phyloP scores from a whole-genome alignment of 1,284 basidiomycete genomes.

The Pascua sp. region DNA sequence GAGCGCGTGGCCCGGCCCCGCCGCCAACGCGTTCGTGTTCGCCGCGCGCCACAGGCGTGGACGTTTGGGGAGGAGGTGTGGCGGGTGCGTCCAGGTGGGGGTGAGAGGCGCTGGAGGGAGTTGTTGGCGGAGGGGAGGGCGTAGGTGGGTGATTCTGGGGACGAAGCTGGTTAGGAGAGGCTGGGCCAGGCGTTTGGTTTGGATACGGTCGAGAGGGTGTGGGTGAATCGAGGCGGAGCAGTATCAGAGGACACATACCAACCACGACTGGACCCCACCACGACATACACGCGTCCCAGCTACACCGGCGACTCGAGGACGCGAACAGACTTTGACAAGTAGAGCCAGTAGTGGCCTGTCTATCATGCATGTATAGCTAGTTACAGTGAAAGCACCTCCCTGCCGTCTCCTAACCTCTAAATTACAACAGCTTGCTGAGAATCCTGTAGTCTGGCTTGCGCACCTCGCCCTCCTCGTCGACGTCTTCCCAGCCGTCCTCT shows the following conservation, averaged over 20 bases:
- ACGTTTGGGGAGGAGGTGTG: constrained; percentile 12
- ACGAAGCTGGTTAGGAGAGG: no score
- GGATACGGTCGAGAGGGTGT: no score
- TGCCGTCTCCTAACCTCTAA: not conserved
- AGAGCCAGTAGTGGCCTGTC: not conserved
- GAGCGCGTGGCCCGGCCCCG: not conserved
- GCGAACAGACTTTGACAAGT: not conserved
- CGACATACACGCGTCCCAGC: no score
- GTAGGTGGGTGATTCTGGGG: no score
- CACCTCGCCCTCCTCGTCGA: constrained; percentile 14
- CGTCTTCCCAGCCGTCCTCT: constrained; percentile 24
- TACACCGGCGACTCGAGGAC: no score
- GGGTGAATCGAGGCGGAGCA: no score
- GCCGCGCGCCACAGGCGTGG: constrained; percentile 7
- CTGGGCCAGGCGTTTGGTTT: no score
- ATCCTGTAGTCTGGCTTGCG: constrained; percentile 27
- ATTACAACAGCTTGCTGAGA: constrained; percentile 26
- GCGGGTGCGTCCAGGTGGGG: not conserved
- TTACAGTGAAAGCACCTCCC: not conserved
- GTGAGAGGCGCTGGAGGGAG: no score
- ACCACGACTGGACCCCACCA: no score
- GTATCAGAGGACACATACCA: no score
- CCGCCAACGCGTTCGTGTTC: not conserved
- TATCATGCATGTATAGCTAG: not conserved
- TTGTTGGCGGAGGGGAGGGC: no score